These are phyloP conservation scores for Neofusicoccum cordaticola DNA, from an alignment of 2,329 filamentous ascomycete genomes.

Conservation along the genomic window DNA sequence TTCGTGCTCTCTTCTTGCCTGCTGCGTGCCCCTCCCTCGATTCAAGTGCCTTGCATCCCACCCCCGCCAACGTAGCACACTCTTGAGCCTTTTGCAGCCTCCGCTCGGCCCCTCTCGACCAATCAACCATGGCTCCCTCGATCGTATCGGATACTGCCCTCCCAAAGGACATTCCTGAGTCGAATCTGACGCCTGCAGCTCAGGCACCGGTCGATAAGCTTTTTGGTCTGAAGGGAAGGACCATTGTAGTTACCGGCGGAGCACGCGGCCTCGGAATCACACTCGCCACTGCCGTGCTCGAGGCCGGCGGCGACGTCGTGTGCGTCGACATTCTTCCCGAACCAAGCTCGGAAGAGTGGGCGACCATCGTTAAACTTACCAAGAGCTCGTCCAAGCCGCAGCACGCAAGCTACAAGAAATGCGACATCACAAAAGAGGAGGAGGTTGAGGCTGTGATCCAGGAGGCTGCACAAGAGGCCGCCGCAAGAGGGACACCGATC, in stretches of 20 bases:
- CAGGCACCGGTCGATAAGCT: constrained; percentile 6
- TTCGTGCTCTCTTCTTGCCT: background rate
- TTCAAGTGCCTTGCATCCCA: background rate
- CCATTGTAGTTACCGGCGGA: constrained; percentile 27
- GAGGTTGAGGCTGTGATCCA: constrained; percentile 21
- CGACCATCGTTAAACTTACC: background rate
- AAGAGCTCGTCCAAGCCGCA: background rate
- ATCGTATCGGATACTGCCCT: constrained; percentile 12
- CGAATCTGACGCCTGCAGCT: constrained; percentile 1
- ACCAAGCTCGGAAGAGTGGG: constrained; percentile 3
- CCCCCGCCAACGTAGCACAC: background rate
- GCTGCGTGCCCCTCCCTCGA: background rate
- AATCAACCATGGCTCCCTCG: constrained; percentile 7
- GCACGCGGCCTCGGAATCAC: constrained; percentile 27
- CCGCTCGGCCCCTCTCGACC: background rate
- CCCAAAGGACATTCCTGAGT: background rate
- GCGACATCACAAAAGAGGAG: constrained; percentile 26
- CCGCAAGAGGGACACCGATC: constrained; percentile 22
- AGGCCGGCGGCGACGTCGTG: constrained; percentile 27
- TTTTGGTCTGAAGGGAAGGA: constrained; percentile 1
- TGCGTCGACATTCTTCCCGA: constrained; percentile 10
- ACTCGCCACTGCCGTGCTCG: constrained; percentile 26
- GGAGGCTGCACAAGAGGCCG: constrained; percentile 13
- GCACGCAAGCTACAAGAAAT: constrained; percentile 21
- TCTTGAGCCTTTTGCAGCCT: background rate